These are phyloP conservation scores for Thalassiosira pacifica DNA, from an alignment of 352 stramenopile genomes.

Conservation along the genomic window DNA sequence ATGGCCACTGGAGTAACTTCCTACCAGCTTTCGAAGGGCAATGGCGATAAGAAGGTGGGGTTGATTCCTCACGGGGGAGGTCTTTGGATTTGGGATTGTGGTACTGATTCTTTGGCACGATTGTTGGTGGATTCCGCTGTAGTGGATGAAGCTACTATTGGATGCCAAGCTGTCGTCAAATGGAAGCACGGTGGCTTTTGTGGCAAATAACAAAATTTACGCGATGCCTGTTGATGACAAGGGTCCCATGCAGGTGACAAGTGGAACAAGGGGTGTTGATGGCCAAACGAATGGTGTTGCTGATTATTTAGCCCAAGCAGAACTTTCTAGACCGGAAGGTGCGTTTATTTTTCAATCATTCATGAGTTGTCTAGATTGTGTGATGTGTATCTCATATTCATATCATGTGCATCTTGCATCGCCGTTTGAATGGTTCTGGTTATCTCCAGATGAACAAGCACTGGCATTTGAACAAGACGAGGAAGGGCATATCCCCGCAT, in stretches of 20 bases:
- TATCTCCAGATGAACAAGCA: constrained; percentile 89
- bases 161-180: constrained; percentile 94
- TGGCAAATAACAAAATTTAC: constrained; percentile 94
- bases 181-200: constrained; percentile 93
- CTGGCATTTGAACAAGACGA: constrained; percentile 93
- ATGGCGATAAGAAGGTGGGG: constrained; percentile 72
- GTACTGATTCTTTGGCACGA: constrained; percentile 45
- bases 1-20: constrained; percentile 93
- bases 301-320: constrained; percentile 98
- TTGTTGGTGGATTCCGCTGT: constrained; percentile 90
- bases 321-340: constrained; percentile 95
- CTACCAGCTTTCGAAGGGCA: constrained; percentile 45
- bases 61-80: constrained; percentile 91
- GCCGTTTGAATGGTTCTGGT: constrained; percentile 90
- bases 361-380: no score
- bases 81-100: constrained; percentile 90
- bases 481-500: constrained; percentile 93
- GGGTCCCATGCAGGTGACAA: constrained; percentile 59
- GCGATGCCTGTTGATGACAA: constrained; percentile 73
- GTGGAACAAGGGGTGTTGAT: constrained; percentile 47
- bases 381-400: no score
- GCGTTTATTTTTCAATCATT: no score
- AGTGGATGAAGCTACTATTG: constrained; percentile 69
- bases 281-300: constrained; percentile 90
- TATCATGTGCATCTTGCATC: no score